phyloP scores from a whole-genome alignment of 2,329 filamentous ascomycete species.

The Trichoderma oligosporum region DNA sequence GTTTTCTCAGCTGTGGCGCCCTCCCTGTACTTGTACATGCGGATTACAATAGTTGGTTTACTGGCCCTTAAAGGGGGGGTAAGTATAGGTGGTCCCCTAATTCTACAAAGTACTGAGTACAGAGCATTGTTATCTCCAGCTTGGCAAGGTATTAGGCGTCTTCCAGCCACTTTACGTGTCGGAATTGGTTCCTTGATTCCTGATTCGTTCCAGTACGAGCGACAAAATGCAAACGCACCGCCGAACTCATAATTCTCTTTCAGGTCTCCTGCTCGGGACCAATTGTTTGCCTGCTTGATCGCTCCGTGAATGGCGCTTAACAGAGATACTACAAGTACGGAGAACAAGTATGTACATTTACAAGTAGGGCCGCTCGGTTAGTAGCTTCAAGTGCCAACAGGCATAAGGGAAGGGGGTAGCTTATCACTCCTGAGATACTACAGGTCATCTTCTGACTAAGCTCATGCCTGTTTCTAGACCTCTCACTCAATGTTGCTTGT shows the following conservation, averaged over 20 bases:
- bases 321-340: too few species aligned
- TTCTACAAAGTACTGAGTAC: too few species aligned
- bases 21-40: not conserved
- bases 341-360: too few species aligned
- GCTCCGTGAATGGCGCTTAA: too few species aligned
- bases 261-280: too few species aligned
- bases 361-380: constrained; percentile 9
- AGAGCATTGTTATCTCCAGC: too few species aligned
- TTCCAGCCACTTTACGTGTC: too few species aligned
- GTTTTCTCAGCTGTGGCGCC: not conserved
- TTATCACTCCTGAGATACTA: not conserved
- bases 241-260: too few species aligned
- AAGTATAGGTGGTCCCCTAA: too few species aligned
- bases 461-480: not conserved
- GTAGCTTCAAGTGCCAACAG: not conserved
- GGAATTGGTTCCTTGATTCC: not conserved
- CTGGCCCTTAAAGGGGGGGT: not conserved
- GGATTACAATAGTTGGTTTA: not conserved
- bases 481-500: not conserved
- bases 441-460: not conserved
- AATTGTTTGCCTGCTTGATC: too few species aligned
- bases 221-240: too few species aligned
- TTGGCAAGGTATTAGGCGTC: too few species aligned
- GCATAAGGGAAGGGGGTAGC: not conserved
- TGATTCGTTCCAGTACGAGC: not conserved